Evolutionary conservation across 768 basidiomycete genomes (phyloP), one percentile per base, ranked within the genome.

Genomic region (Gloeostereum incarnatum): DNA sequence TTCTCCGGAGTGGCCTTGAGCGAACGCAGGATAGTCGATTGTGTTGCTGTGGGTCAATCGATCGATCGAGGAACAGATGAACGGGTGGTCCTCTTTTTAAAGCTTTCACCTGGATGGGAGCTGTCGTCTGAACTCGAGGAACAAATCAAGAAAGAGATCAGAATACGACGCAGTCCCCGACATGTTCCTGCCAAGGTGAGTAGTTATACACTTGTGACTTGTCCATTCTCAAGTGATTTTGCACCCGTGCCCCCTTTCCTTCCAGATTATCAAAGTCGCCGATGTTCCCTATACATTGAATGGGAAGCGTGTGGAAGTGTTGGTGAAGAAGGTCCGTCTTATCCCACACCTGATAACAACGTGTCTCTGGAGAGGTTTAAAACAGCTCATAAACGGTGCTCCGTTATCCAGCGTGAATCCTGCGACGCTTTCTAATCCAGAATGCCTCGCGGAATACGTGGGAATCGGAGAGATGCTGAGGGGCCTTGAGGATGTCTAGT

Each of bases 201-300:
- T 51, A n/a, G n/a, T n/a, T n/a, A n/a, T n/a, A n/a, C n/a, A n/a
- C n/a, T n/a, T n/a, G n/a, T n/a, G n/a, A n/a, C n/a, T n/a, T n/a
- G n/a, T n/a, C n/a, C n/a, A n/a, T n/a, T n/a, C n/a, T n/a, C 31
- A 43, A 41, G 38, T 31, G 45, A 36, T 45, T 40, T 31, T 17
- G 22, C 19, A 13, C 23, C 18, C 18, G 39, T 43, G 38, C 37
- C 36, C 9, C 18, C 22, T 21, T 35, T 14, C 35, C 38, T 31
- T 43, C 40, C 50, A 84, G 81, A 76, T 86, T 42, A 63, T 87
- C 18, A 78, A 82, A 55, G 77, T 77, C 11, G 45, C 57, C 6
- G 82, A 86, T 55, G 69, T 88, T 11, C 84, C 84, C 3, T 81
- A 87, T 52, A 90, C 86, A 16, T 58, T 88, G 43, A 88, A 86